A percentile compares a stretch with the other conserved stretches of the same genome.
phyloP scores from a whole-genome alignment of 1,284 basidiomycete genomes.

The Malassezia sympodialis region DNA sequence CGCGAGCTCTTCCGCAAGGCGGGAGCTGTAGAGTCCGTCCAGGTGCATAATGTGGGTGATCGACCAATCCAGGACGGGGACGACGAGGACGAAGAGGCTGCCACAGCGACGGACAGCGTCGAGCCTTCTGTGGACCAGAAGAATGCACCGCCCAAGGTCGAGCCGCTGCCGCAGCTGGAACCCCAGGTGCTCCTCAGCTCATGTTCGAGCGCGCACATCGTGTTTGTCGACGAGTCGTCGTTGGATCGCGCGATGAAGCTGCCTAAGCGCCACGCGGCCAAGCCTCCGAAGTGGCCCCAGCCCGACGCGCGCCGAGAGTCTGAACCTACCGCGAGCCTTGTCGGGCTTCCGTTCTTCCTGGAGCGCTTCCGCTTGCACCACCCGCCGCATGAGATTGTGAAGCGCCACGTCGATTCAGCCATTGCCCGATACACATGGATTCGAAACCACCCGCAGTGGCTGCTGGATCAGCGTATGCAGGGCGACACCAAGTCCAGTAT shows the following conservation, averaged over 20 bases:
- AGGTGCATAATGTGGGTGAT: conserved; percentile 12
- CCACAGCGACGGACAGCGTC: not conserved
- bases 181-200: conserved; percentile 25
- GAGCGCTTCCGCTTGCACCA: conserved; percentile 20
- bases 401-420: conserved; percentile 25
- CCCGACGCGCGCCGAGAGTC: not conserved
- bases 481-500: conserved; percentile 10
- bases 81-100: conserved; percentile 8
- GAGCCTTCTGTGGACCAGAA: not conserved
- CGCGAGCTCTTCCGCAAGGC: conserved; percentile 30
- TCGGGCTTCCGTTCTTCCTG: conserved; percentile 29
- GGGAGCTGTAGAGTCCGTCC: conserved; percentile 26
- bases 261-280: conserved; percentile 5
- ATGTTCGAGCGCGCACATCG: conserved; percentile 28
- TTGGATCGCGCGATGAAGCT: conserved; percentile 25
- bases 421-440: conserved; percentile 33
- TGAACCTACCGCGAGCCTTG: conserved; percentile 11
- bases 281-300: conserved; percentile 15
- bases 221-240: conserved; percentile 33
- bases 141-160: conserved; percentile 19
- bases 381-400: conserved; percentile 23
- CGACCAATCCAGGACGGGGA: conserved; percentile 11
- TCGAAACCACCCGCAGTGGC: conserved; percentile 27
- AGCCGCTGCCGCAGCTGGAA: conserved; percentile 23
- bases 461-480: conserved; percentile 17